Conservation (phyloP, 2,329 filamentous ascomycete genomes). For the Fusarium sp. region DNA sequence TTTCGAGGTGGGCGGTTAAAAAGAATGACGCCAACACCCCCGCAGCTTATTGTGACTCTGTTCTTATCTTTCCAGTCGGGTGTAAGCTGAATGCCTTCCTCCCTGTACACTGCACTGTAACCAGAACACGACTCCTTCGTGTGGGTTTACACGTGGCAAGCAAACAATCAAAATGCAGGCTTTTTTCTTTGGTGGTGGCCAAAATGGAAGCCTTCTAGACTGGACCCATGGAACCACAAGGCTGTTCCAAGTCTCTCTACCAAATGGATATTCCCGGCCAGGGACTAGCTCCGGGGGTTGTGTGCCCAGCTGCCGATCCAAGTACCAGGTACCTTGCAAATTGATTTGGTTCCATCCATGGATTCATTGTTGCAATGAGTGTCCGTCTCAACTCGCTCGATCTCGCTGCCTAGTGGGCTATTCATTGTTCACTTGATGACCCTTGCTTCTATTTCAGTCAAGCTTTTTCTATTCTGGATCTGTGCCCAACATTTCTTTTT, state of each 20-base stretch:
- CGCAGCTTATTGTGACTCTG: background rate
- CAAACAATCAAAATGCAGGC: background rate
- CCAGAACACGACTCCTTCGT: background rate
- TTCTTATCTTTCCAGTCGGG: background rate
- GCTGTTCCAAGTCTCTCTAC: conserved; percentile 16
- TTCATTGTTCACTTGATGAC: background rate
- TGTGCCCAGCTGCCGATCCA: background rate
- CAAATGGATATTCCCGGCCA: conserved; percentile 15
- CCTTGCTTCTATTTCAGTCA: conserved; percentile 2
- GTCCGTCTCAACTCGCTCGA: background rate
- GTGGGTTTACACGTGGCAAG: conserved; percentile 8
- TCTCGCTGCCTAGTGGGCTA: background rate
- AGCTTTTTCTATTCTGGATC: conserved; percentile 3
- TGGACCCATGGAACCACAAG: conserved; percentile 9
- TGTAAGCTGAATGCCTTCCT: background rate
- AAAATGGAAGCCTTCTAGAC: conserved; percentile 35
- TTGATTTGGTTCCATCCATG: background rate
- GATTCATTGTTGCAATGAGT: background rate
- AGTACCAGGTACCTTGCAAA: conserved; percentile 3
- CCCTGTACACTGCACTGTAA: background rate
- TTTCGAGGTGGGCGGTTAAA: background rate
- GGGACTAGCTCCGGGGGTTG: conserved; percentile 21
- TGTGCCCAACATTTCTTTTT: conserved; percentile 7
- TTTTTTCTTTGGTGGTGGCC: conserved; percentile 23
- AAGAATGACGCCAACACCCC: background rate